Base-by-base conservation (phyloP, 768 basidiomycete species). In the Wakefieldia striispora region DNA sequence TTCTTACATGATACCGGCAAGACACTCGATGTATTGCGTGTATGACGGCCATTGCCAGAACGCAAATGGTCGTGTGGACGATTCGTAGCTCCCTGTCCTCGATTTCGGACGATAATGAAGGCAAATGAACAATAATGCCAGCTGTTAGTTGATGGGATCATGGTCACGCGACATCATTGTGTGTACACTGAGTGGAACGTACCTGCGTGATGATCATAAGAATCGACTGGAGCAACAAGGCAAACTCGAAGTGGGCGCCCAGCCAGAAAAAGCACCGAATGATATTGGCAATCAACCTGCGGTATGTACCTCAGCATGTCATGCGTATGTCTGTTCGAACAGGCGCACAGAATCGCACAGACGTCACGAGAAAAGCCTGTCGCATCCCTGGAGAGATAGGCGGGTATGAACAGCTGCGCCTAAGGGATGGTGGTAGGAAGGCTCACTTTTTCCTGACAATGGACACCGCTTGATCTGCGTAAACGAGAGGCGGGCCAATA, bases 221-320 rank as follows among this genome's bases (percentile, higher is more conserved):
- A 48, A 92, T 68, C 16, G 88, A 90, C 67, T 93, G 91, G 9
- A 90, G 56, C n/a, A 93, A 73, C 44, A 93, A 69, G 2, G 90
- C 79, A 40, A 78, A 68, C 70, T 92, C 91, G 65, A 91, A 93
- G 45, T 62, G 86, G 34, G 84, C 73, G 47, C 91, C 91, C 31
- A 93, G 70, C 91, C 91, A 93, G 70, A 92, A 93, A 75, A 91
- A 93, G 67, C 91, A 93, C 61, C 91, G 78, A 21, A 86, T 86
- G 45, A 92, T 90, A 67, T 93, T 93, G 43, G 90, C 88, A 51
- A 88, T 75, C 27, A 91, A 73, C 57, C 88, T 90, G 45, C 36
- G 47, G 45, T 35, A 43, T 45, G 51, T 33, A 20, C 20, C 17
- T 63, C 42, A 61, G 51, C 43, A 37, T 20, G 39, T 40, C 34